phyloP scores from a whole-genome alignment of 306 rosid genomes.

The Inga leiocalycina region DNA sequence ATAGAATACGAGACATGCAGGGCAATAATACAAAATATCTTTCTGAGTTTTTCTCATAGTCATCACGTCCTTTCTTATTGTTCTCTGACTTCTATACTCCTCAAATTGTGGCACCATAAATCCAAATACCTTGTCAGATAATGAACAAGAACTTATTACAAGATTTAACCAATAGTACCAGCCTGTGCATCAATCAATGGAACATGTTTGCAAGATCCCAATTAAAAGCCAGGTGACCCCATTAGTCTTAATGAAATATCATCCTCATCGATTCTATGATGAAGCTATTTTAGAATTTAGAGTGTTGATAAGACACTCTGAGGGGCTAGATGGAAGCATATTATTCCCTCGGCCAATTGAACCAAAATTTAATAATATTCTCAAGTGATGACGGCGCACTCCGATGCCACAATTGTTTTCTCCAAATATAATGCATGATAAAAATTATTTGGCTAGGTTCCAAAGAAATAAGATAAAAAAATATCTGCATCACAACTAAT shows the following conservation, averaged over 20 bases:
- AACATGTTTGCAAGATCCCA: conserved; percentile 6
- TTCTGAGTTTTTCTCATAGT: not conserved
- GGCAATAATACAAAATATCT: not conserved
- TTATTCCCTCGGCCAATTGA: not conserved
- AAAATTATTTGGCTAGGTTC: conserved; percentile 10
- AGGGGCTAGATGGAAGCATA: conserved; percentile 22
- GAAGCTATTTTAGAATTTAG: conserved; percentile 12
- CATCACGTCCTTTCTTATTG: not conserved
- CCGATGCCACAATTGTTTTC: conserved; percentile 24
- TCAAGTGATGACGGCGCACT: not conserved
- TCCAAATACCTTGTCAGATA: not conserved
- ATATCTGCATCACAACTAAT: not conserved
- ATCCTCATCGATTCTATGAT: conserved; percentile 7
- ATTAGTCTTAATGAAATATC: not conserved
- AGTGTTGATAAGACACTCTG: conserved; percentile 5
- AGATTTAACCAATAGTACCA: not conserved
- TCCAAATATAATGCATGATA: not conserved
- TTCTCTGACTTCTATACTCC: not conserved
- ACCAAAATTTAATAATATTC: not conserved
- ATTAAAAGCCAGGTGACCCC: not conserved
- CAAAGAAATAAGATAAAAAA: conserved; percentile 3
- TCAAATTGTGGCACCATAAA: not conserved
- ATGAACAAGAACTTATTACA: not conserved
- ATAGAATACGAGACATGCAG: not conserved
- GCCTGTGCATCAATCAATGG: not conserved